These are phyloP conservation scores for Tylopilus subfusipes DNA, from an alignment of 768 basidiomycete species.

Conservation along the genomic window DNA sequence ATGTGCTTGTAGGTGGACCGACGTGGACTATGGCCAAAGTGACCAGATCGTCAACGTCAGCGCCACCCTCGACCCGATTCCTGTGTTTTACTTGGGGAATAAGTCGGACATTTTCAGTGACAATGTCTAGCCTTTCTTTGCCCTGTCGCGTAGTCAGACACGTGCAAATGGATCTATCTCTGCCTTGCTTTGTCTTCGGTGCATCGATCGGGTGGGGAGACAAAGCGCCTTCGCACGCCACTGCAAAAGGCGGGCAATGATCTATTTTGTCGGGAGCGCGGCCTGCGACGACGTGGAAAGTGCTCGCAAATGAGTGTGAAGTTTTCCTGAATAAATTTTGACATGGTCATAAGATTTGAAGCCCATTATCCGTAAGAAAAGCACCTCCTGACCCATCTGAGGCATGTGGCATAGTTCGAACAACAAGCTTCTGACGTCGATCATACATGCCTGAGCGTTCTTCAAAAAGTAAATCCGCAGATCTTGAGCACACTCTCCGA, in stretches of 20 bases:
- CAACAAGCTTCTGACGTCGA: background rate
- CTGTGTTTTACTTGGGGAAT: constrained; percentile 33
- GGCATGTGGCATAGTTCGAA: background rate
- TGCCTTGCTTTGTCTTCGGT: background rate
- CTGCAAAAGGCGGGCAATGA: background rate
- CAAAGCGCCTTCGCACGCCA: background rate
- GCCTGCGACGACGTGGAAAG: background rate
- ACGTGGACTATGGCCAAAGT: background rate
- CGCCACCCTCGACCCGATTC: constrained; percentile 29
- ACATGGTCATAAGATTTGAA: background rate
- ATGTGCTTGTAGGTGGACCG: background rate
- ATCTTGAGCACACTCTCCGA: background rate
- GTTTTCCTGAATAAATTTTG: background rate
- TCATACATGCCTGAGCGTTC: background rate
- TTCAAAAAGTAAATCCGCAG: background rate
- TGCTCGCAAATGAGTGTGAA: background rate
- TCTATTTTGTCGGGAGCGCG: background rate
- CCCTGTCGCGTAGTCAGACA: background rate
- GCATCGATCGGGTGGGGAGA: background rate
- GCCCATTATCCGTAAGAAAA: background rate
- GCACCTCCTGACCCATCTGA: background rate
- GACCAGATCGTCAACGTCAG: background rate
- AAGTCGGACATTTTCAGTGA: constrained; percentile 31
- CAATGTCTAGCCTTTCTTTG: constrained; percentile 7
- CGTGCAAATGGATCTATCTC: background rate